Evolutionary conservation across 139 green algal genomes (phyloP), one percentile per base, ranked within the genome.

Genomic region (Micractinium sp.): DNA sequence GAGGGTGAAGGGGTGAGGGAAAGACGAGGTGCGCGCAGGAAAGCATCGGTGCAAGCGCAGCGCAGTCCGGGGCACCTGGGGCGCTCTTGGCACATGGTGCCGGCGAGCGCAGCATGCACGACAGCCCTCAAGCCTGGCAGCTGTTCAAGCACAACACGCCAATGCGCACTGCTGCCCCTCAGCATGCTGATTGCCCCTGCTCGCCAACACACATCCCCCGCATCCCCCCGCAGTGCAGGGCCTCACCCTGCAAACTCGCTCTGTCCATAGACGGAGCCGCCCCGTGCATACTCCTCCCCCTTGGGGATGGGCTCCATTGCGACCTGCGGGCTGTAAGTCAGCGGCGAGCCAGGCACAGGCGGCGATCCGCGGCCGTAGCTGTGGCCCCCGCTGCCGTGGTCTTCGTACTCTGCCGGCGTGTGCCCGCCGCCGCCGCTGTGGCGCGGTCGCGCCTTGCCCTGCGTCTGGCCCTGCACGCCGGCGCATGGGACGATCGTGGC

Each of bases 261-360:
- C 56, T 91, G 87, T 33, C 82, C 90, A 35, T 88, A 88, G 18
- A 85, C 78, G 33, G 66, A 47, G 76, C 63, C 85, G 53, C 69
- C 81, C 29, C 73, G 67, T 36, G 25, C 41, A 39, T 56, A 36
- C 73, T 87, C 86, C 16, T 90, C 66, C 60, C 77, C 60, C 27
- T 74, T 69, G 38, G 87, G 66, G 36, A 93, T 80, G 31, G 93
- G 89, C 73, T 93, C 92, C 95, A 97, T 97, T 22, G 90, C 90
- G 33, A 97, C 88, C 63, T 98, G 96, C 0, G 96, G 95, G 87
- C 92, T 96, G 92, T 98, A 99, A 0, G 94, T 98, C 0, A 99
- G 91, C 2, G 96, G 97, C 18, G 96, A 98, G 1, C 96, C 96
- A 0, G 95, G 95, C 53, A 94, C 82, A 0, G 95, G 82, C 15